A percentile compares a stretch with the other conserved stretches of the same genome.
These are phyloP conservation scores for Tinospora cordifolia DNA, from an alignment of 164 flowering plant species.

Conservation along the genomic window DNA sequence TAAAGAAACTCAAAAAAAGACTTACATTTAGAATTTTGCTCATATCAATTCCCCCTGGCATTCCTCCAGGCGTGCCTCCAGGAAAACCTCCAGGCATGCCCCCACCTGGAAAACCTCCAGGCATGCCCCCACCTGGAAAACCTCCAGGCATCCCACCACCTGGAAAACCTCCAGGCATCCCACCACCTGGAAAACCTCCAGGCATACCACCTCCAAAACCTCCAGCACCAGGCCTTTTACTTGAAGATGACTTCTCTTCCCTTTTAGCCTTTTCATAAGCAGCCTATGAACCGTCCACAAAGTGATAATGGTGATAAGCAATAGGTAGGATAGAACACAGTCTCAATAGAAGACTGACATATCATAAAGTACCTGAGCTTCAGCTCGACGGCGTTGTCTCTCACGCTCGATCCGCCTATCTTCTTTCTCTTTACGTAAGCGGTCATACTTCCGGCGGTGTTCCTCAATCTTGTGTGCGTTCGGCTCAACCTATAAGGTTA, in stretches of 20 bases:
- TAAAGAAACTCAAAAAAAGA: background rate
- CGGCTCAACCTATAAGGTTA: slow-evolving; percentile 69
- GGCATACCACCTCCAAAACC: slow-evolving; percentile 46
- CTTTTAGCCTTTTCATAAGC: slow-evolving; percentile 90
- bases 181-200: slow-evolving; percentile 71
- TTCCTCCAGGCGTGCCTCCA: slow-evolving; percentile 47
- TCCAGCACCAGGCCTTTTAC: slow-evolving; percentile 56
- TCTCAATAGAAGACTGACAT: background rate
- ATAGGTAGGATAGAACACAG: background rate
- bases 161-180: slow-evolving; percentile 44
- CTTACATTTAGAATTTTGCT: slow-evolving; percentile 88
- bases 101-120: slow-evolving; percentile 51
- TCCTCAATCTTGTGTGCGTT: slow-evolving; percentile 89
- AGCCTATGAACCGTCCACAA: slow-evolving; percentile 43
- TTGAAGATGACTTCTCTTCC: slow-evolving; percentile 72
- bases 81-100: slow-evolving; percentile 34
- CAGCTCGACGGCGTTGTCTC: slow-evolving; percentile 73
- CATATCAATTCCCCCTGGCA: slow-evolving; percentile 80
- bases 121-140: slow-evolving; percentile 36
- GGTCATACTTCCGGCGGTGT: slow-evolving; percentile 84
- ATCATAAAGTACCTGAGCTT: slow-evolving; percentile 55
- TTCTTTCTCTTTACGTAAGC: slow-evolving; percentile 63
- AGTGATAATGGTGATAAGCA: background rate
- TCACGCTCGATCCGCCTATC: slow-evolving; percentile 64
- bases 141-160: slow-evolving; percentile 47